Conservation (phyloP, 352 stramenopile genomes). For the Pythium monospermum region DNA sequence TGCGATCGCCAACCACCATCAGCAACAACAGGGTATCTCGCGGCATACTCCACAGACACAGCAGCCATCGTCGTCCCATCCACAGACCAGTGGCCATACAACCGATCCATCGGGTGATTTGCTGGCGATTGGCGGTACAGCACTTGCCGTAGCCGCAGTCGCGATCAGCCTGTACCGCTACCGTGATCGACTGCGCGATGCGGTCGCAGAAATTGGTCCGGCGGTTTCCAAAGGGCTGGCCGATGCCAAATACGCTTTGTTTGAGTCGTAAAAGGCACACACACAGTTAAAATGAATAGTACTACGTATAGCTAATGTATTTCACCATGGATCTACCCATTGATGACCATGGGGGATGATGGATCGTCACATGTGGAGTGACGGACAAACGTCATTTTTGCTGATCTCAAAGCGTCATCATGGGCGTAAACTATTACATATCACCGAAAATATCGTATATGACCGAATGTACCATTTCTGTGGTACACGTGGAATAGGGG, state of each 20-base stretch:
- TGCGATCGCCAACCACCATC: not conserved
- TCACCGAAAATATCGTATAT: conserved; percentile 5
- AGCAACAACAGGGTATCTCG: not conserved
- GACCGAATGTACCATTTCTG: not conserved
- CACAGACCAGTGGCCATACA: not conserved
- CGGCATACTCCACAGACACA: not conserved
- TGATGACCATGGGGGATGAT: too few relatives aligned
- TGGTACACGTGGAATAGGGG: not conserved
- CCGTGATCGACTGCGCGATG: conserved; percentile 44
- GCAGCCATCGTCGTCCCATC: not conserved
- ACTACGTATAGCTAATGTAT: not conserved
- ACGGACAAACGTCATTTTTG: too few relatives aligned
- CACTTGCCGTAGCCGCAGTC: conserved; percentile 37
- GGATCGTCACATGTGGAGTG: too few relatives aligned
- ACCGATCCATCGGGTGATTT: conserved; percentile 4
- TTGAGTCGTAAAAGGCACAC: conserved; percentile 41
- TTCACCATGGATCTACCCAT: not conserved
- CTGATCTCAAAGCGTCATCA: too few relatives aligned
- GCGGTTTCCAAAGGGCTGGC: conserved; percentile 52
- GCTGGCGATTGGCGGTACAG: conserved; percentile 35
- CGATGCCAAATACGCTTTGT: conserved; percentile 62
- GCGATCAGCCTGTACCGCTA: conserved; percentile 43
- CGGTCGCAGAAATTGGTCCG: conserved; percentile 31
- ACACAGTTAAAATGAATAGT: too few relatives aligned
- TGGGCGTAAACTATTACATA: conserved; percentile 1